These are phyloP conservation scores for Saturnispora hagleri DNA, from an alignment of 805 yeast species.

Conservation along the genomic window DNA sequence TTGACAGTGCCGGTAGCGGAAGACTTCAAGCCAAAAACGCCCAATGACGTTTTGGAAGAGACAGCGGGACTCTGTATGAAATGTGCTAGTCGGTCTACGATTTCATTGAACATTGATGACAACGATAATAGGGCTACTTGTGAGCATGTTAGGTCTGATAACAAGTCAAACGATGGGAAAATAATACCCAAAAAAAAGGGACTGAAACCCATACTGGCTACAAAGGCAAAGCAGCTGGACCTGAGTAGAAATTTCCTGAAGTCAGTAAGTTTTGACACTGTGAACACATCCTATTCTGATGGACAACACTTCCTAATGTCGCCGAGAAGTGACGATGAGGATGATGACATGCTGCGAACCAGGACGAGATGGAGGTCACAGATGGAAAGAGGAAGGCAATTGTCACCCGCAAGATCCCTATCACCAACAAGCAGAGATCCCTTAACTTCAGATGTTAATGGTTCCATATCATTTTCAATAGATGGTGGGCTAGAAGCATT, in stretches of 20 bases:
- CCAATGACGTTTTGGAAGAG: constrained; percentile 10
- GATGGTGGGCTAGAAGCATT: neutral
- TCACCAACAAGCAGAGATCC: neutral
- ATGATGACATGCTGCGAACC: constrained; percentile 12
- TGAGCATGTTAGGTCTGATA: neutral
- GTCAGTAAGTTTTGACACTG: constrained; percentile 45
- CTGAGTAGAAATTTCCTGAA: constrained; percentile 10
- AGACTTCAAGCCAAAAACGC: constrained; percentile 18
- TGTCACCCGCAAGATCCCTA: neutral
- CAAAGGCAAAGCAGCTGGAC: constrained; percentile 1
- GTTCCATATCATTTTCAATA: constrained; percentile 31
- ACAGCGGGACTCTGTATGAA: constrained; percentile 10
- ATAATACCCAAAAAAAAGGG: neutral
- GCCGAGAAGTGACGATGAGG: constrained; percentile 16
- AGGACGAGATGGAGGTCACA: constrained; percentile 6
- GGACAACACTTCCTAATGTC: constrained; percentile 9
- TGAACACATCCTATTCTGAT: constrained; percentile 30
- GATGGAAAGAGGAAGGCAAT: neutral
- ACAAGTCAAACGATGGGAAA: neutral
- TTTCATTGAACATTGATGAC: neutral
- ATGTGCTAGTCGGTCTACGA: constrained; percentile 8
- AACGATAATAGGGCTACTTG: neutral
- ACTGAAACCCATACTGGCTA: constrained; percentile 11
- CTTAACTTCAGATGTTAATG: constrained; percentile 16
- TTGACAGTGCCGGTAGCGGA: constrained; percentile 13